A percentile compares a stretch with the other conserved stretches of the same genome.
Evolutionary conservation across 169 alveolate species (phyloP).

Genomic region (Eimeria acervulina): DNA sequence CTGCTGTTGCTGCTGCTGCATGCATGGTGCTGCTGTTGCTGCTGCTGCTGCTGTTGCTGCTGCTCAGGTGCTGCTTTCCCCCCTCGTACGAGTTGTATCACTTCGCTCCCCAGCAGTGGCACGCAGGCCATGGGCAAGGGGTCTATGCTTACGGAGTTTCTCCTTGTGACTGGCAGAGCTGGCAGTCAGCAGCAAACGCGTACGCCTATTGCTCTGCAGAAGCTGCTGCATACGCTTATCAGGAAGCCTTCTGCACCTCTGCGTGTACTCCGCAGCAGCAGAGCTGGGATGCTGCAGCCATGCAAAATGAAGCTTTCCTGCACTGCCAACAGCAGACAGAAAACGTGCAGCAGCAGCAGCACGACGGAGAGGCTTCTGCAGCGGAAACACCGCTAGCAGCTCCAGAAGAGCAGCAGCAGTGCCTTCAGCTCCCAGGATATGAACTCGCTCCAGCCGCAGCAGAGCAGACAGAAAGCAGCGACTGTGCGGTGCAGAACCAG

Average conservation of each 20-base stretch:
- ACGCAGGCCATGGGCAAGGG: background rate
- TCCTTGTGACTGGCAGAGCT: background rate
- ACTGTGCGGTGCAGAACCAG: background rate
- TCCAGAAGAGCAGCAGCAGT: no score
- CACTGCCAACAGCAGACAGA: background rate
- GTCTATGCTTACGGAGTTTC: background rate
- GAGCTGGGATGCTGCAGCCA: no score
- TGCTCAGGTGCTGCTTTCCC: background rate
- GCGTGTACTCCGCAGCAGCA: no score
- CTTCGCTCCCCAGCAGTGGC: slow-evolving; percentile 24
- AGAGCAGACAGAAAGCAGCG: background rate
- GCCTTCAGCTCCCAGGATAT: background rate
- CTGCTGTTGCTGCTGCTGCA: no score
- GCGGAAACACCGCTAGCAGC: background rate
- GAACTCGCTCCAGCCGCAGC: background rate
- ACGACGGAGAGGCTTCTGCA: background rate
- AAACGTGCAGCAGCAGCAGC: background rate
- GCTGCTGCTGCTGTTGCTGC: no score
- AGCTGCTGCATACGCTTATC: background rate
- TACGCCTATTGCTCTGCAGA: slow-evolving; percentile 4
- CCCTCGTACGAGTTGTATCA: background rate
- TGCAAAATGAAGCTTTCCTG: no score
- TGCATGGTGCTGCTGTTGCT: no score
- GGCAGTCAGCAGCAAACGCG: background rate
- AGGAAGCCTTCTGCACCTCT: background rate